phyloP scores from a whole-genome alignment of 2,329 filamentous ascomycete species.

The Lasiodiplodia gonubiensis region DNA sequence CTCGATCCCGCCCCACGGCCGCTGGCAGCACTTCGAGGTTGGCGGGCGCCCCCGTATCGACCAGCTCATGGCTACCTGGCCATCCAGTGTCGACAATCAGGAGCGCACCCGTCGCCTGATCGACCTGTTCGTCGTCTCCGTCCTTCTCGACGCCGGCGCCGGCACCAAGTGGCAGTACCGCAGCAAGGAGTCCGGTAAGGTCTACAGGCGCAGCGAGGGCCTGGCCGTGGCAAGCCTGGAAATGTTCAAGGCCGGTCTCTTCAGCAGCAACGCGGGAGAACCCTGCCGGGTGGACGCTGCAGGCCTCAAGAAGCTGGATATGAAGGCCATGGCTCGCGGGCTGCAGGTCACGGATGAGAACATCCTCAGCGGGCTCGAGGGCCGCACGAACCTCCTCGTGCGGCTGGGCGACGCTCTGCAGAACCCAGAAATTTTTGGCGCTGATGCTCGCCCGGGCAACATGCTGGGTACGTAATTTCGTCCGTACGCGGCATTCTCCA shows the following conservation, averaged over 20 bases:
- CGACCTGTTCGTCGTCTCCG: constrained; percentile 79
- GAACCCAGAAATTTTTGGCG: constrained; percentile 83
- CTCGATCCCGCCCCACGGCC: constrained; percentile 82
- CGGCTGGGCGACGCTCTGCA: constrained; percentile 77
- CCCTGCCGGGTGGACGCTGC: constrained; percentile 89
- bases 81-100: constrained; percentile 69
- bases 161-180: constrained; percentile 92
- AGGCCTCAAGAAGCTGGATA: constrained; percentile 75
- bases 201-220: constrained; percentile 86
- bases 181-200: constrained; percentile 82
- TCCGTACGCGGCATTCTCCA: background rate
- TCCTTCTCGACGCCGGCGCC: constrained; percentile 84
- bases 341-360: constrained; percentile 85
- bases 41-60: constrained; percentile 76
- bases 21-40: constrained; percentile 85
- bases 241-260: constrained; percentile 92
- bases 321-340: constrained; percentile 76
- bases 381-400: constrained; percentile 78
- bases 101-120: constrained; percentile 77
- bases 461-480: constrained; percentile 74
- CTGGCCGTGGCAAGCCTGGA: constrained; percentile 79
- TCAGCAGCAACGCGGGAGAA: constrained; percentile 81
- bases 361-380: constrained; percentile 82
- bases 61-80: constrained; percentile 73
- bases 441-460: constrained; percentile 84